Conservation (phyloP, 495 filamentous ascomycete species). For the Xylaria flabelliformis region DNA sequence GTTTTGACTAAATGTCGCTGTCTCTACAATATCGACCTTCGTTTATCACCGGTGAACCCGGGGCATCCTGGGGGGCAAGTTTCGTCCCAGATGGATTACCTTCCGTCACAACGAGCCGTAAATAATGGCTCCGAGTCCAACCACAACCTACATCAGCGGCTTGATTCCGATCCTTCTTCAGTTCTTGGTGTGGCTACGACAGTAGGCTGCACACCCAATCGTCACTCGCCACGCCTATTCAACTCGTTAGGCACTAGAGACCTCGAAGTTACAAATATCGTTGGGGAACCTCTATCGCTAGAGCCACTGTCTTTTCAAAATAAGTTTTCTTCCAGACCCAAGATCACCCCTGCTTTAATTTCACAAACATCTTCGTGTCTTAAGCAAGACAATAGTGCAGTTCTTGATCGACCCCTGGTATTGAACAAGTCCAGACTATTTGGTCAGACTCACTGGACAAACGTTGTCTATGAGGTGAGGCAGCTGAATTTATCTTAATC, state of each 20-base stretch:
- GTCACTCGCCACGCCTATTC: background rate
- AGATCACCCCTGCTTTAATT: background rate
- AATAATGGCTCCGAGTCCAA: background rate
- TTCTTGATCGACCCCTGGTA: background rate
- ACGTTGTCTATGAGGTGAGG: conserved; percentile 14
- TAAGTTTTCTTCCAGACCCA: background rate
- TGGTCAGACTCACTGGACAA: conserved; percentile 18
- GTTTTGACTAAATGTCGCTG: conserved; percentile 21
- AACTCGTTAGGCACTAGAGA: background rate
- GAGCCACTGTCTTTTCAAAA: background rate
- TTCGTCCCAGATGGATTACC: background rate
- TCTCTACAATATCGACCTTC: conserved; percentile 7
- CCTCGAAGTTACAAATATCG: background rate
- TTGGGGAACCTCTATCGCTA: background rate
- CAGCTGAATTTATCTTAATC: background rate
- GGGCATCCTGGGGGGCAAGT: background rate
- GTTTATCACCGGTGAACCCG: background rate
- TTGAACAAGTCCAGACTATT: conserved; percentile 17
- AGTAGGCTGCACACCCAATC: background rate
- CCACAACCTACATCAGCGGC: background rate
- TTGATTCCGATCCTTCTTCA: background rate
- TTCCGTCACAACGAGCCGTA: background rate
- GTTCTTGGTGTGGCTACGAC: background rate
- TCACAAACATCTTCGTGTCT: background rate
- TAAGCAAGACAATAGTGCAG: background rate